phyloP scores from a whole-genome alignment of 495 filamentous ascomycete species.

The Chaetomium tenue region DNA sequence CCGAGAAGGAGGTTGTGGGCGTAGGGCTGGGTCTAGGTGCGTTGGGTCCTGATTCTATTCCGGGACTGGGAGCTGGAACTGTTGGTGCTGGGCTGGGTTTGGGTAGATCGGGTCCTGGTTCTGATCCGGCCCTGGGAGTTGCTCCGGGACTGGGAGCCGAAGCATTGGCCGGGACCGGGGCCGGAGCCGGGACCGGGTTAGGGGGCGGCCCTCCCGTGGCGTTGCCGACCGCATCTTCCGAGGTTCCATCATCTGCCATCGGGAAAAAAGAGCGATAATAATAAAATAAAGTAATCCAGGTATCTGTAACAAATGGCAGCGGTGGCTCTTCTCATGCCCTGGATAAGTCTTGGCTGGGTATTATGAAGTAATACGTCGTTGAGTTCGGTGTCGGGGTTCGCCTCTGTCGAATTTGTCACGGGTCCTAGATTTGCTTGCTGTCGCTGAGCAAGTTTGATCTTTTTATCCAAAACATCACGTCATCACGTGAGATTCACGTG shows the following conservation, averaged over 20 bases:
- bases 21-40: slow-evolving; percentile 14
- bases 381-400: neutral
- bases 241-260: neutral
- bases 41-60: too few species aligned
- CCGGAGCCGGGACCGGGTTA: neutral
- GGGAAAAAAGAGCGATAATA: neutral
- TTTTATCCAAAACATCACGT: slow-evolving; percentile 12
- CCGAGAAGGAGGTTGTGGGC: slow-evolving; percentile 19
- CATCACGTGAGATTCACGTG: slow-evolving; percentile 26
- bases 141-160: neutral
- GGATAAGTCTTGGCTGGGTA: neutral
- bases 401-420: neutral
- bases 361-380: neutral
- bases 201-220: neutral
- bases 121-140: too few species aligned
- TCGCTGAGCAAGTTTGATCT: neutral
- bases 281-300: too few species aligned
- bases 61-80: too few species aligned
- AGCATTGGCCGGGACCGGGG: neutral
- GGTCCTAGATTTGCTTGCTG: too few species aligned
- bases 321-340: neutral
- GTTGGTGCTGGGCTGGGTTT: slow-evolving; percentile 16
- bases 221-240: neutral
- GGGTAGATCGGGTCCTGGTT: neutral
- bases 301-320: neutral